These are phyloP conservation scores for Xerocomus brunneocitrinus DNA, from an alignment of 768 basidiomycete species.

Conservation along the genomic window DNA sequence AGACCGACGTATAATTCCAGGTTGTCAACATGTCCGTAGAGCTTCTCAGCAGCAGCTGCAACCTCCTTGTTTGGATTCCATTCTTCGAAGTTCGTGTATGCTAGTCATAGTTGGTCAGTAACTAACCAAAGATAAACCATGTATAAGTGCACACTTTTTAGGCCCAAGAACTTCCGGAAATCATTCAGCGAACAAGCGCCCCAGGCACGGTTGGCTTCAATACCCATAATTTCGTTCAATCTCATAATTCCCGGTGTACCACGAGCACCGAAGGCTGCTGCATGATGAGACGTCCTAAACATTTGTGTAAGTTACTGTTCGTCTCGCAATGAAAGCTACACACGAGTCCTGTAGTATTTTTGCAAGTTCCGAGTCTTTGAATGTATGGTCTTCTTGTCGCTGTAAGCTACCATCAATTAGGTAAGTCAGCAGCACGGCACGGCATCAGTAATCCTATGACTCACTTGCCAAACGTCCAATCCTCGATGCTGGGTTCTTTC, in stretches of 20 bases:
- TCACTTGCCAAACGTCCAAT: constrained; percentile 68
- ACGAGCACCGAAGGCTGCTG: constrained; percentile 70
- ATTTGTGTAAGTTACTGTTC: background rate
- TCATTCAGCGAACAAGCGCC: constrained; percentile 83
- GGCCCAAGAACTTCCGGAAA: constrained; percentile 75
- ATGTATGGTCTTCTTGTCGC: constrained; percentile 53
- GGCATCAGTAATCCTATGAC: constrained; percentile 8
- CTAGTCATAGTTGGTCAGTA: constrained; percentile 32
- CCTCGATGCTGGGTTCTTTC: constrained; percentile 41
- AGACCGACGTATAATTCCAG: constrained; percentile 80
- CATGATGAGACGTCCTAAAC: constrained; percentile 63
- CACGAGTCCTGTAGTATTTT: constrained; percentile 63
- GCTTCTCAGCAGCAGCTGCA: constrained; percentile 65
- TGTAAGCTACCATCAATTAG: constrained; percentile 40
- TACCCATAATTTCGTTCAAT: constrained; percentile 80
- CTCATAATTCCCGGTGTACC: constrained; percentile 74
- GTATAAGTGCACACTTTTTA: constrained; percentile 52
- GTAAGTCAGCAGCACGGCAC: constrained; percentile 1
- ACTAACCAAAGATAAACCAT: background rate
- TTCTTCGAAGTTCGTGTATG: constrained; percentile 65
- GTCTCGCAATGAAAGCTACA: constrained; percentile 21
- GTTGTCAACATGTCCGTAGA: constrained; percentile 72
- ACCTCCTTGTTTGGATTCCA: constrained; percentile 77
- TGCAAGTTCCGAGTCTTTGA: constrained; percentile 71
- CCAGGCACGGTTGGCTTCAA: constrained; percentile 71